phyloP scores from a whole-genome alignment of 2,329 filamentous ascomycete species.

The Arthrobotrys pseudoclavata region DNA sequence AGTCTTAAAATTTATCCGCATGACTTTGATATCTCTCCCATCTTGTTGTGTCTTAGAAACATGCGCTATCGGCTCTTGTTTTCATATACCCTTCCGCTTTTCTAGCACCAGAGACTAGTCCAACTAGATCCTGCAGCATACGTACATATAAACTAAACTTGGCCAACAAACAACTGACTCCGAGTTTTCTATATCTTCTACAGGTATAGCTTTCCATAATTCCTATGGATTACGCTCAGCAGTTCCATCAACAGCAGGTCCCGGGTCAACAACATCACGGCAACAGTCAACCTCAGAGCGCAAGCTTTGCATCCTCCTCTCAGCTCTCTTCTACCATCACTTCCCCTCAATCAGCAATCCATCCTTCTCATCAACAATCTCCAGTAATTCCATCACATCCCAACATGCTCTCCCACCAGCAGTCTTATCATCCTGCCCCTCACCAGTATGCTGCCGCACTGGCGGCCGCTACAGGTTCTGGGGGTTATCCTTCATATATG shows the following conservation, averaged over 20 bases:
- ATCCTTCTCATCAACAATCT: slow-evolving; percentile 58
- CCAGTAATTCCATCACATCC: slow-evolving; percentile 51
- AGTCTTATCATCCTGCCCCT: slow-evolving; percentile 58
- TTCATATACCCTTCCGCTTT: slow-evolving; percentile 42
- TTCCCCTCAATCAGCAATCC: slow-evolving; percentile 58
- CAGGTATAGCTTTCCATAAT: slow-evolving; percentile 61
- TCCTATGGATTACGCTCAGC: slow-evolving; percentile 61
- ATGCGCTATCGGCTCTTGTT: slow-evolving; percentile 56
- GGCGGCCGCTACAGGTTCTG: slow-evolving; percentile 57
- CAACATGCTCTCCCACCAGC: slow-evolving; percentile 57
- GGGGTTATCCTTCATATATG: slow-evolving; percentile 55
- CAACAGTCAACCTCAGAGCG: slow-evolving; percentile 56
- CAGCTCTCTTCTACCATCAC: slow-evolving; percentile 51
- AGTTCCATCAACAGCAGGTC: slow-evolving; percentile 60
- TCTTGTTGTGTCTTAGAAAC: slow-evolving; percentile 44
- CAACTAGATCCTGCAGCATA: slow-evolving; percentile 53
- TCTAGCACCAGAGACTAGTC: slow-evolving; percentile 23
- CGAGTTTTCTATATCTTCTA: slow-evolving; percentile 53
- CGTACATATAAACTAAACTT: slow-evolving; percentile 31
- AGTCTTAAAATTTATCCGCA: slow-evolving; percentile 49
- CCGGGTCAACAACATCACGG: slow-evolving; percentile 58
- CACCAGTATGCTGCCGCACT: slow-evolving; percentile 60
- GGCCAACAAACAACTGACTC: slow-evolving; percentile 48
- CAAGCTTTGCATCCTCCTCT: slow-evolving; percentile 48
- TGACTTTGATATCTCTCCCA: slow-evolving; percentile 43